phyloP scores from a whole-genome alignment of 2,329 filamentous ascomycete species.

The Venturia nashicola region DNA sequence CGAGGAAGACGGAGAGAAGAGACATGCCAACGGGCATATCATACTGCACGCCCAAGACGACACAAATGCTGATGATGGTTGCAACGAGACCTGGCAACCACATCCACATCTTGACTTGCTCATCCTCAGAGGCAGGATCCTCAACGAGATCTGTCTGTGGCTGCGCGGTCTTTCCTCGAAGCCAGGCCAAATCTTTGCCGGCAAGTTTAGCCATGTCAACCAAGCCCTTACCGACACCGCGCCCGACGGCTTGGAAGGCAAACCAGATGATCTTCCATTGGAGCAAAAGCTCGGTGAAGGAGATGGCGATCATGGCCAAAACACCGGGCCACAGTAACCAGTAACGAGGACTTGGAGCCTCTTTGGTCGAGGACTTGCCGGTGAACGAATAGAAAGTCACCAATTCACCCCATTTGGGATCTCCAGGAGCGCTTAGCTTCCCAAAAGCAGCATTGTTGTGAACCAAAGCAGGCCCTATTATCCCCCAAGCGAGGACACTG shows the following conservation, averaged over 20 bases:
- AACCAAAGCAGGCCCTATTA: conserved; percentile 46
- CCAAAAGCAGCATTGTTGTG: conserved; percentile 38
- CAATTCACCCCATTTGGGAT: conserved; percentile 33
- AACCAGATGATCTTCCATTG: conserved; percentile 34
- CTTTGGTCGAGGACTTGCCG: conserved; percentile 24
- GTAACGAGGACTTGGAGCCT: conserved; percentile 35
- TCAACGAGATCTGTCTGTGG: conserved; percentile 32
- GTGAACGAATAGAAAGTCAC: conserved; percentile 28
- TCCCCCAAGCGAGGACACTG: conserved; percentile 42
- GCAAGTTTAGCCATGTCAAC: conserved; percentile 27
- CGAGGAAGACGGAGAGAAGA: conserved; percentile 42
- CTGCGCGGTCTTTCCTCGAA: conserved; percentile 29
- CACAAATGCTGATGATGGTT: conserved; percentile 37
- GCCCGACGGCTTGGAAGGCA: conserved; percentile 38
- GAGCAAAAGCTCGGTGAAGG: conserved; percentile 33
- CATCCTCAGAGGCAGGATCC: conserved; percentile 35
- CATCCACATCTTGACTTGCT: conserved; percentile 42
- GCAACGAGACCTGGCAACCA: conserved; percentile 37
- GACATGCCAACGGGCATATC: conserved; percentile 45
- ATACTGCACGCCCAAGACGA: conserved; percentile 42
- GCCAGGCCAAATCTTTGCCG: conserved; percentile 31
- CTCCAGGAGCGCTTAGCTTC: conserved; percentile 18
- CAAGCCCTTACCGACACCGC: conserved; percentile 30
- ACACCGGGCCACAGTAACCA: conserved; percentile 43
- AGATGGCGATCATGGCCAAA: conserved; percentile 37